Evolutionary conservation across 2,329 filamentous ascomycete genomes (phyloP), one percentile per base, ranked within the genome.

Genomic region (Alternaria dauci): DNA sequence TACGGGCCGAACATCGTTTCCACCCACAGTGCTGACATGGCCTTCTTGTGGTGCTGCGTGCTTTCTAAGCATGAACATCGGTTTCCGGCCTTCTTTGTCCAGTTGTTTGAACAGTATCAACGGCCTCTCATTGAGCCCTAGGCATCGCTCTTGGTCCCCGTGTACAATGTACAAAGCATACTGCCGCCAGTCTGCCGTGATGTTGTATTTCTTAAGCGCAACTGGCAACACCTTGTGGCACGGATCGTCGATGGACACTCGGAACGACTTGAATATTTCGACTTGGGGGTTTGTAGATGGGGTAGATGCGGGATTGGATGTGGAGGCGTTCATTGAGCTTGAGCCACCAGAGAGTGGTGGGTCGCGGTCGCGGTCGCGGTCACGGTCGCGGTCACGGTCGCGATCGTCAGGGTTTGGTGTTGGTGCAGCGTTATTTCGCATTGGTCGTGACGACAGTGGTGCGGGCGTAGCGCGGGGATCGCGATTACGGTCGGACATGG

Each of bases 211-310:
- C 77, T 96, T 96, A 18, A 99, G 86, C 2, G 95, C 95, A 16
- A 96, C 95, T 1, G 95, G 95, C 2, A 99, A 85, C 28, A 99
- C 95, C 78, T 97, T 97, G 82, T 97, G 91, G 81, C 95, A 99
- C 3, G 95, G 95, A 74, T 99, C 95, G 70, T 99, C 95, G 87
- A 98, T 96, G 76, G 92, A 95, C 63, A 99, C 95, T 39, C 94
- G 90, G 86, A 99, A 99, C 1, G 92, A 96, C 79, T 99, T 99
- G 88, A 98, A 98, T 61, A 99, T 97, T 79, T 99, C 95, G 61
- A 97, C 94, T 69, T 83, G 81, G 11, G 82, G 81, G 62, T 84
- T 84, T 55, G 76, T 70, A 12, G 76, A 77, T 8, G 71, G 66
- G 1, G 73, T 61, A 52, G 67, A 62, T 30, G 68, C 47, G 36